Evolutionary conservation across 148 eudicot species (phyloP).

Genomic region (Rhododendron ovatum): DNA sequence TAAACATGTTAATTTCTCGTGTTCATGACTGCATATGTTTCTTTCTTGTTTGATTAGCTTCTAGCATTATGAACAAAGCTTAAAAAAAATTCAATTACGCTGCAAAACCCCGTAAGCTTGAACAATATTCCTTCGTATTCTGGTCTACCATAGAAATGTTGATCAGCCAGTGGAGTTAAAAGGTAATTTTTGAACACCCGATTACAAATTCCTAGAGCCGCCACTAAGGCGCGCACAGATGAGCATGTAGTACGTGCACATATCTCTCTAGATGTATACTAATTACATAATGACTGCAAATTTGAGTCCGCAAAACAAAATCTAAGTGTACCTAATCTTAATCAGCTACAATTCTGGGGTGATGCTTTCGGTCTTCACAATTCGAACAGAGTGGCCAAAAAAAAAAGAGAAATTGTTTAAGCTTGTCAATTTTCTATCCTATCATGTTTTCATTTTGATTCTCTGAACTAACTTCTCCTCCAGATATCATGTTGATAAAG

Average conservation of each 20-base stretch:
- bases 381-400: neutral
- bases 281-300: neutral
- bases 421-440: slow-evolving; percentile 23
- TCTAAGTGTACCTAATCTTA: neutral
- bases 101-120: too few species aligned
- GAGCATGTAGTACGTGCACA: neutral
- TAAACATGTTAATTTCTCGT: too few species aligned
- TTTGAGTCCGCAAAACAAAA: neutral
- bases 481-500: slow-evolving; percentile 52
- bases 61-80: too few species aligned
- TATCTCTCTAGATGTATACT: neutral
- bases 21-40: too few species aligned
- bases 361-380: neutral
- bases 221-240: too few species aligned
- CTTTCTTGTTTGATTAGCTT: too few species aligned
- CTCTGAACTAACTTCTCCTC: slow-evolving; percentile 32
- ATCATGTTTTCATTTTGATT: slow-evolving; percentile 33
- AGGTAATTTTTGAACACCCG: too few species aligned
- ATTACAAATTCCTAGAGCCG: too few species aligned
- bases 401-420: neutral
- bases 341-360: neutral
- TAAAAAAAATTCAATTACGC: too few species aligned
- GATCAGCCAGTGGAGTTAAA: too few species aligned
- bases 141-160: too few species aligned
- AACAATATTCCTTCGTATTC: too few species aligned